phyloP scores from a whole-genome alignment of 164 flowering plant species.

The Magnolia officinalis region DNA sequence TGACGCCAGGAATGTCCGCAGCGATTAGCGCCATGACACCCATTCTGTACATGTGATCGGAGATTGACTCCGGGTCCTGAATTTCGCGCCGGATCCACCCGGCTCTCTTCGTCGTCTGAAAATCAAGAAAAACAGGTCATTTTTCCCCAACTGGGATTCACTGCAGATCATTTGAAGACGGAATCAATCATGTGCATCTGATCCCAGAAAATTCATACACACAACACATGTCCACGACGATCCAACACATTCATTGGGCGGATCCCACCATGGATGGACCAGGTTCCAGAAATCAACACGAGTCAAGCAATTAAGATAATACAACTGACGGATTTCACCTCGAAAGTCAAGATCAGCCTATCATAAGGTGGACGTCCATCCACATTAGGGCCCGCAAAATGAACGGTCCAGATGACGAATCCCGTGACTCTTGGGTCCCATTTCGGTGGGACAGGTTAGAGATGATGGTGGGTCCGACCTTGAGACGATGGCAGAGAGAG shows the following conservation, averaged over 20 bases:
- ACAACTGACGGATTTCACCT: too few relatives aligned
- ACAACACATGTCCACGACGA: too few relatives aligned
- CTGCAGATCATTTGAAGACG: not conserved
- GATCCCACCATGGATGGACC: not conserved
- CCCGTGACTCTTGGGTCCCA: not conserved
- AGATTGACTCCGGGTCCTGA: slow-evolving; percentile 74
- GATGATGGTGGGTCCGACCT: slow-evolving; percentile 28
- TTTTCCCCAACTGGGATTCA: not conserved
- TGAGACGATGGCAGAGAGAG: slow-evolving; percentile 71
- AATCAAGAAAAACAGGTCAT: not conserved
- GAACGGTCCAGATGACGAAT: too few relatives aligned
- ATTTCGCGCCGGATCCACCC: slow-evolving; percentile 82
- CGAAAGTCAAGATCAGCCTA: too few relatives aligned
- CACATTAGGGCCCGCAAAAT: too few relatives aligned
- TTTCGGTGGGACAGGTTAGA: not conserved
- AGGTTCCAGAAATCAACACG: not conserved
- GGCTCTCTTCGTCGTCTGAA: slow-evolving; percentile 80
- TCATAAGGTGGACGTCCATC: too few relatives aligned
- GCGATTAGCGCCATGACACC: slow-evolving; percentile 85
- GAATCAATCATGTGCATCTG: too few relatives aligned
- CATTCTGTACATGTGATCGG: slow-evolving; percentile 99
- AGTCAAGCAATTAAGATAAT: too few relatives aligned
- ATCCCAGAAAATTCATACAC: not conserved
- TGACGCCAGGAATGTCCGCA: slow-evolving; percentile 71
- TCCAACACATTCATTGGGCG: not conserved